Percentiles rank a stretch among this genome's conserved stretches.
These are phyloP conservation scores for Phascolomyces articulosus DNA, from an alignment of 371 early-diverging fungal genomes.

Conservation along the genomic window DNA sequence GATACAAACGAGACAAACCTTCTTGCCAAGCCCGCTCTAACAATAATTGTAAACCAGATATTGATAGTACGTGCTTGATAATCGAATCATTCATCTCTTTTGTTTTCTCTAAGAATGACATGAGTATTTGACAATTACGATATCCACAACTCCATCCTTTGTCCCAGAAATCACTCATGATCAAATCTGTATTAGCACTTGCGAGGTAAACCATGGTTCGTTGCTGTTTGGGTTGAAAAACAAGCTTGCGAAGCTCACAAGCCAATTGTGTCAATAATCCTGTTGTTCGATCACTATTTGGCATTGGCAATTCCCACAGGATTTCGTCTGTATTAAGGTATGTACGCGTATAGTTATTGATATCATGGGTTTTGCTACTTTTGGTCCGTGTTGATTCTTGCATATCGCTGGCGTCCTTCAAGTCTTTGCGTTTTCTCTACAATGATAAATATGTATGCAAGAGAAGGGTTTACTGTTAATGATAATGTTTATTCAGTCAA, in stretches of 20 bases:
- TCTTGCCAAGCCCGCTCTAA: conserved; percentile 65
- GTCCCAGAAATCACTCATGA: conserved; percentile 38
- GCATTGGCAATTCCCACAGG: neutral
- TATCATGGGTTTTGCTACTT: neutral
- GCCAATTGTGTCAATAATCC: conserved; percentile 5
- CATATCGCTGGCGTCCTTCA: neutral
- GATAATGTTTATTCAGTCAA: no score
- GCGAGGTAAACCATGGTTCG: conserved; percentile 23
- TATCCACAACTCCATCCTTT: conserved; percentile 74
- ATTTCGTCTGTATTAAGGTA: neutral
- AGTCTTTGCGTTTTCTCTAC: neutral
- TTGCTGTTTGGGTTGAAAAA: neutral
- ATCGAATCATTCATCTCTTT: conserved; percentile 2
- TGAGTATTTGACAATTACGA: conserved; percentile 66
- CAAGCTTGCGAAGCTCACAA: neutral
- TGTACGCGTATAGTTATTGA: neutral
- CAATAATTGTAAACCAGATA: conserved; percentile 50
- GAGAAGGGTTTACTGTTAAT: no score
- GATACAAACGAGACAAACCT: conserved; percentile 14
- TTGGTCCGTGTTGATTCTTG: no score
- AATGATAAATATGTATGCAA: no score
- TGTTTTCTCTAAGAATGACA: conserved; percentile 45
- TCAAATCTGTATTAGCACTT: conserved; percentile 30
- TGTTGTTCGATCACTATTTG: neutral
- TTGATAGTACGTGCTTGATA: conserved; percentile 31